These are phyloP conservation scores for Cystobasidium ongulense DNA, from an alignment of 768 basidiomycete genomes.

Conservation along the genomic window DNA sequence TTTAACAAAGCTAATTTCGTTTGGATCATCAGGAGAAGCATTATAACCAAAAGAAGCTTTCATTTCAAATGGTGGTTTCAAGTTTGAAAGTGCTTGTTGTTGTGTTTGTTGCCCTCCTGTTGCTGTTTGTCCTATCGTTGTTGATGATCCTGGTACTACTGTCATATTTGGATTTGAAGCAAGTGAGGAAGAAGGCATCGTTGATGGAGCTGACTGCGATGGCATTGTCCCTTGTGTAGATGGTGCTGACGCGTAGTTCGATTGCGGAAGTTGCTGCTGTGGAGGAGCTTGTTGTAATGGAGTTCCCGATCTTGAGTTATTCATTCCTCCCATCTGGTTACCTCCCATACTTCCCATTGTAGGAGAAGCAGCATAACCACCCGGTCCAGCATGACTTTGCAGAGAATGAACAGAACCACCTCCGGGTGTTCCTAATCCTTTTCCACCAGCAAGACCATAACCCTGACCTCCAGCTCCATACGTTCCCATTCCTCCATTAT, in stretches of 20 bases:
- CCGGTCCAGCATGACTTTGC: not conserved
- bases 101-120: conserved; percentile 8
- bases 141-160: too few relatives aligned
- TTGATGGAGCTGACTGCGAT: not conserved
- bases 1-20: conserved; percentile 87
- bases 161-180: not conserved
- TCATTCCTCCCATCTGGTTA: not conserved
- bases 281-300: not conserved
- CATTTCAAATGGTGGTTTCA: conserved; percentile 56
- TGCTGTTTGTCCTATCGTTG: conserved; percentile 16
- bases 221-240: not conserved
- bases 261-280: not conserved
- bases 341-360: not conserved
- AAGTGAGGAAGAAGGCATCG: not conserved
- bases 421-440: not conserved
- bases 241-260: not conserved
- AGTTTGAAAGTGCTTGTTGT: conserved; percentile 43
- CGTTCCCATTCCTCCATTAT: not conserved
- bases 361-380: not conserved
- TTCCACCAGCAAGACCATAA: not conserved
- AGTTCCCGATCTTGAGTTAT: not conserved
- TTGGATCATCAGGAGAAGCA: conserved; percentile 89
- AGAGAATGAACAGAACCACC: not conserved
- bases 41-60: conserved; percentile 84
- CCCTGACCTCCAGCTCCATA: conserved; percentile 13